Base-by-base conservation (phyloP, 2,329 filamentous ascomycete genomes). In the Fusarium multiceps region DNA sequence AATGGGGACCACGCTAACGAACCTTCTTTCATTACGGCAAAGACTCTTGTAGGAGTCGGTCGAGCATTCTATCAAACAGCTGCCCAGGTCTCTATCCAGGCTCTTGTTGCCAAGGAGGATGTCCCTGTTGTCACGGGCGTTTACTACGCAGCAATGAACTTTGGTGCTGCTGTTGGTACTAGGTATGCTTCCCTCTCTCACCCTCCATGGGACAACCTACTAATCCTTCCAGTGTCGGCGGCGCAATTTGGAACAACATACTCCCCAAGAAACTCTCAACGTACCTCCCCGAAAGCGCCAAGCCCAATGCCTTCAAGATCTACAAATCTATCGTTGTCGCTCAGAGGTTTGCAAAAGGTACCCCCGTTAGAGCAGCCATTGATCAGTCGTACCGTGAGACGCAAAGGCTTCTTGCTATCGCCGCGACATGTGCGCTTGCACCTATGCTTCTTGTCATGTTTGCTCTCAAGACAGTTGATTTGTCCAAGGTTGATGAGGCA, bases 91-190 rank as follows among this genome's bases (percentile, higher is more conserved):
- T 72, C 72, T 0, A 77, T 80, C 2, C 79, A 81, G n/a, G 79
- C 78, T 1, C 69, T 77, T 6, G 77, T 80, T 1, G 63, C 75
- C 0, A 68, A 73, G 2, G 75, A 79, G n/a, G 77, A 81, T 7
- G 78, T 81, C 13, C 75, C 79, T 0, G 78, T 81, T 11, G 79
- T 77, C 2, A 81, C 79, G 1, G 77, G 74, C 2, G 76, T 81
- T 0, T 81, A 73, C 18, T 80, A 71, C 75, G 78, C 79, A 1
- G 74, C 77, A 1, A 79, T 80, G 76, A 79, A 78, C 57, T 59
- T 80, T 55, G 57, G 79, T 14, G 59, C 55, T 34, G 73, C 73
- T 4, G 68, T 80, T 41, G 79, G 78, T 4, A 80, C 77, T 0
- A 76, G 74, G 74, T 75, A 2, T 55, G 45, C 50, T 3, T 11